Evolutionary conservation across 2,329 filamentous ascomycete species (phyloP).

Genomic region (Microdochium trichocladiopsis): DNA sequence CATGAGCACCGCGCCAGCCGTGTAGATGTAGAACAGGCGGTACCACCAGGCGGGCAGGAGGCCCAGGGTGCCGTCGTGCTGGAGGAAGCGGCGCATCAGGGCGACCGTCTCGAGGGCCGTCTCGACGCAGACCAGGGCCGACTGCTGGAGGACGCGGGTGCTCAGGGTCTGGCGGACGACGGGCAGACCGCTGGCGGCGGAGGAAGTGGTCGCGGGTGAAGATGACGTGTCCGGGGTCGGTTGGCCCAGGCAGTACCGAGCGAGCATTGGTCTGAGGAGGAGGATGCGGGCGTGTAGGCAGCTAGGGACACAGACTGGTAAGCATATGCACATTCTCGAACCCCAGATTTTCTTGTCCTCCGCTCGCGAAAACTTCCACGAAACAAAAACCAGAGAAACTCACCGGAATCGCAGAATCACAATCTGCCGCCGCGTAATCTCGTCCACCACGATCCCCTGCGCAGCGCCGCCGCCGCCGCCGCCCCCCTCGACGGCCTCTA

Average conservation of each 20-base stretch:
- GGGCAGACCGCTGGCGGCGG: background rate
- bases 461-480: background rate
- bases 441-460: conserved; percentile 9
- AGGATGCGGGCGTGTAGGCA: conserved; percentile 26
- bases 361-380: too few relatives aligned
- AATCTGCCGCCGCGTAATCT: conserved; percentile 20
- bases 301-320: conserved; percentile 7
- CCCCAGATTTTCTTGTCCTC: too few relatives aligned
- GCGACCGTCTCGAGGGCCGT: conserved; percentile 24
- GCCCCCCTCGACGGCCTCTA: conserved; percentile 5
- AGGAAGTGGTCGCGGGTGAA: background rate
- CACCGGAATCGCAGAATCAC: conserved; percentile 25
- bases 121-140: conserved; percentile 24
- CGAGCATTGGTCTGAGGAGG: conserved; percentile 22
- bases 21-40: conserved; percentile 27
- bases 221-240: too few relatives aligned
- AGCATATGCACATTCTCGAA: too few relatives aligned
- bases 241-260: conserved; percentile 20
- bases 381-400: background rate
- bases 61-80: conserved; percentile 20
- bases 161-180: conserved; percentile 11
- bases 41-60: conserved; percentile 32
- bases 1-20: conserved; percentile 26
- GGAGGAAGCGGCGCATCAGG: conserved; percentile 19
- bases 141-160: conserved; percentile 21